Conservation (phyloP, 306 rosid genomes). For the Castanea crenata region DNA sequence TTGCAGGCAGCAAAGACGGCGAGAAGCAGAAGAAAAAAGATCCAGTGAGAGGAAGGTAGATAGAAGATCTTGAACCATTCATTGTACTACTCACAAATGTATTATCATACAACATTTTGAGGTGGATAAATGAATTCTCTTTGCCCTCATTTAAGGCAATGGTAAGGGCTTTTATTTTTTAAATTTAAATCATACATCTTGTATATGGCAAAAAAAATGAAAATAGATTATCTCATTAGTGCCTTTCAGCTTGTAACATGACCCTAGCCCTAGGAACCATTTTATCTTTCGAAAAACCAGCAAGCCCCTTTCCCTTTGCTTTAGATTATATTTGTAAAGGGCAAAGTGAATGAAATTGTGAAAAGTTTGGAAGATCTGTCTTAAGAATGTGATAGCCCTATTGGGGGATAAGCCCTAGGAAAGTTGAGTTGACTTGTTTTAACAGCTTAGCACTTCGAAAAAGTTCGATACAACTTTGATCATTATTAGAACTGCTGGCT, state of each 20-base stretch:
- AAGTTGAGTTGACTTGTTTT: too few species aligned
- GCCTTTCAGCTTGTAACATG: neutral
- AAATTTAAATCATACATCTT: slow-evolving; percentile 4
- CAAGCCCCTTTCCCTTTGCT: too few species aligned
- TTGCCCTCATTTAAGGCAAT: neutral
- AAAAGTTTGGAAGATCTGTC: too few species aligned
- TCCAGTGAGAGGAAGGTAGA: slow-evolving; percentile 71
- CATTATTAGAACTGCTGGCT: too few species aligned
- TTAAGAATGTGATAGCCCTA: too few species aligned
- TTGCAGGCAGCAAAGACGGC: slow-evolving; percentile 72
- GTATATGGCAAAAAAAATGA: slow-evolving; percentile 19
- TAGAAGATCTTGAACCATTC: slow-evolving; percentile 63
- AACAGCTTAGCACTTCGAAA: too few species aligned
- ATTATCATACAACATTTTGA: neutral
- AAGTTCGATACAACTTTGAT: too few species aligned
- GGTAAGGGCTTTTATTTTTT: neutral
- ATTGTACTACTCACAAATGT: slow-evolving; percentile 3
- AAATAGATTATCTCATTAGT: slow-evolving; percentile 7
- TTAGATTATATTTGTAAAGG: too few species aligned
- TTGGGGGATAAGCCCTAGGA: too few species aligned
- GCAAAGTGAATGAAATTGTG: too few species aligned
- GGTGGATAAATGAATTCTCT: neutral
- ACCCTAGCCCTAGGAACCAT: neutral
- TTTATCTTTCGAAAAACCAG: too few species aligned
- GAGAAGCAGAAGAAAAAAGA: slow-evolving; percentile 90